Conservation (phyloP, 2,329 filamentous ascomycete genomes). For the Neopestalotiopsis clavispora region DNA sequence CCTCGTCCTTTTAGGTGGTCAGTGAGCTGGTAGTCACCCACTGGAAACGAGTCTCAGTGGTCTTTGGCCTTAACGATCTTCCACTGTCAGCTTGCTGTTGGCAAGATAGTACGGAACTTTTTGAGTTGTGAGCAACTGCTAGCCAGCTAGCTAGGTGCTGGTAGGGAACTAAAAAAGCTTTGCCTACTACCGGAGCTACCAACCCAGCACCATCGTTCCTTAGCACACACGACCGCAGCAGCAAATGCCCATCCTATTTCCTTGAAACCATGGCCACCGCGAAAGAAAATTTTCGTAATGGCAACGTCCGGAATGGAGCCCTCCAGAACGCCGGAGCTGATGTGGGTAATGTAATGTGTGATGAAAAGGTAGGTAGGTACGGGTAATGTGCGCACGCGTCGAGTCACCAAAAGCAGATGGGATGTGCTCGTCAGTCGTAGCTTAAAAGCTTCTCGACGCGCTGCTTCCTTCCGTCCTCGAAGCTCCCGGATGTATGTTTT, state of each 20-base stretch:
- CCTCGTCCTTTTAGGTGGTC: too few species aligned
- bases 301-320: background rate
- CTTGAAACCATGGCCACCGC: slow-evolving; percentile 2
- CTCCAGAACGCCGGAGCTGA: slow-evolving; percentile 2
- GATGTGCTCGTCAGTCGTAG: background rate
- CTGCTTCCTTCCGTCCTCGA: background rate
- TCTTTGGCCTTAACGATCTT: background rate
- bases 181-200: too few species aligned
- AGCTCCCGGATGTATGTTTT: background rate
- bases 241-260: background rate
- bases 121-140: background rate
- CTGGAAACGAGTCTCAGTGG: background rate
- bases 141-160: background rate
- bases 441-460: background rate
- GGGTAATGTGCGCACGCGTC: background rate
- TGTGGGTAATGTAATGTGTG: background rate
- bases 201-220: too few species aligned
- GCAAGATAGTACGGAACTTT: background rate
- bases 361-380: background rate
- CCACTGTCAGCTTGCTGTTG: background rate
- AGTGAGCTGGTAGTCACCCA: background rate
- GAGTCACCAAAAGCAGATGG: background rate
- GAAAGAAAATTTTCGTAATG: slow-evolving; percentile 15
- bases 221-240: background rate
- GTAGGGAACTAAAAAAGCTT: background rate